Evolutionary conservation across 257 asterid genomes (phyloP), one percentile per base, ranked within the genome.

Genomic region (Ilex asprella): DNA sequence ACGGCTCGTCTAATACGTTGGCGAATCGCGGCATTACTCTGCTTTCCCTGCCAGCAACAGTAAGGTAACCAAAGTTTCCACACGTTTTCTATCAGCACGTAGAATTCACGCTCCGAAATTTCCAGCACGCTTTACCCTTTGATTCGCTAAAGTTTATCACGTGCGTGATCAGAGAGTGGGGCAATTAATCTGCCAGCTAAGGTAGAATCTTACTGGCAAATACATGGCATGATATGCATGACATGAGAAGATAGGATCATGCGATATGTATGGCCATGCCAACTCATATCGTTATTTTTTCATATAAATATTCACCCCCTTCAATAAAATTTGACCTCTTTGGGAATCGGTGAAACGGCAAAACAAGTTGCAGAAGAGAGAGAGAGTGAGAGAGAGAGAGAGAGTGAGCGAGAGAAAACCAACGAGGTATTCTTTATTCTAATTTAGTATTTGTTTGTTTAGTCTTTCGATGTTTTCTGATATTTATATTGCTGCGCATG

Each of bases 11-110:
- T 9, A n/a, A 55, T 79, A 75, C 79, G 81, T 68, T 58, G 79
- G 66, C 81, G 76, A 62, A 32, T 71, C 81, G 77, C 84, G 39
- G 81, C 76, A 63, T 71, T 65, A 55, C 72, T 67, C 43, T 32
- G 12, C 43, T 41, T 50, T n/a, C 54, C 47, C 59, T 54, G 31
- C 59, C 55, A 50, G 55, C 46, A 51, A 49, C 27, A 21, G 27
- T 0, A 21, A 21, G 27, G 27, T 21, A 21, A 21, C 27, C 27
- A 21, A 21, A 21, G 27, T 21, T 21, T 21, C 27, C 27, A 21
- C 27, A 21, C 27, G 27, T 1, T 21, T 21, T 21, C 27, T 21
- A 21, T 21, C 27, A 21, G 27, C 27, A 1, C 27, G 27, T 21
- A 21, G 0, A 0, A 21, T 21, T 21, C 0, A n/a, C 0, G 53